phyloP scores from a whole-genome alignment of 768 basidiomycete genomes.

The Podaxis rugospora region DNA sequence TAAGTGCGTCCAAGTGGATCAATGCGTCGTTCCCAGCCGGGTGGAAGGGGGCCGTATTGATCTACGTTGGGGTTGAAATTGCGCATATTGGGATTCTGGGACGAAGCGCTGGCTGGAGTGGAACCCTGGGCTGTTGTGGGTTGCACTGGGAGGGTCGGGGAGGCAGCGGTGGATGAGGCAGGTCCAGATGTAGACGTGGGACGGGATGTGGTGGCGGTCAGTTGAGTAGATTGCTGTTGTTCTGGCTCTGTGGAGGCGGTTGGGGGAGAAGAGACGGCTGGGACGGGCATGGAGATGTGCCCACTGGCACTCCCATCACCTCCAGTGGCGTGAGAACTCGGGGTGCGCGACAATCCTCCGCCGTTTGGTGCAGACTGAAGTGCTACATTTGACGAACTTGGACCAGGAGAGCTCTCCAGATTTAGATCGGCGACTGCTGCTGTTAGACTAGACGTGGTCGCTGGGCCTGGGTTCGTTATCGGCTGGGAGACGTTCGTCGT shows the following conservation, averaged over 20 bases:
- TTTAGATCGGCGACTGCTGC: slow-evolving; percentile 59
- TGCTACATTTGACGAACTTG: slow-evolving; percentile 52
- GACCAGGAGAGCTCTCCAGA: slow-evolving; percentile 53
- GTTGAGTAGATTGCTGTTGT: slow-evolving; percentile 17
- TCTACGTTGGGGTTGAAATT: slow-evolving; percentile 96
- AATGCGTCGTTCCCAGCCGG: slow-evolving; percentile 95
- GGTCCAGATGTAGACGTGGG: slow-evolving; percentile 16
- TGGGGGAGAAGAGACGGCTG: slow-evolving; percentile 23
- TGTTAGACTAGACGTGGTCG: slow-evolving; percentile 57
- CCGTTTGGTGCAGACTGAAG: slow-evolving; percentile 36
- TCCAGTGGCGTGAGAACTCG: slow-evolving; percentile 61
- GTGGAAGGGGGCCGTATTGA: slow-evolving; percentile 86
- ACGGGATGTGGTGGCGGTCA: slow-evolving; percentile 12
- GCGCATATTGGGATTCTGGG: slow-evolving; percentile 53
- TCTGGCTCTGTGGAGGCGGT: slow-evolving; percentile 20
- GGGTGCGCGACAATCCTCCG: slow-evolving; percentile 49
- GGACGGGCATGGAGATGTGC: slow-evolving; percentile 36
- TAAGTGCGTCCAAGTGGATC: slow-evolving; percentile 96
- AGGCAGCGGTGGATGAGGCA: slow-evolving; percentile 20
- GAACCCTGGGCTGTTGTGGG: slow-evolving; percentile 18
- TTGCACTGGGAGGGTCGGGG: slow-evolving; percentile 16
- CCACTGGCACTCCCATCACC: slow-evolving; percentile 37
- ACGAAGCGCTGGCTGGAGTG: slow-evolving; percentile 33
- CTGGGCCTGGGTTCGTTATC: slow-evolving; percentile 79
- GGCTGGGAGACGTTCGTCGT: slow-evolving; percentile 87